phyloP scores from a whole-genome alignment of 129 eudicot genomes.

The Saussurea involucrata region DNA sequence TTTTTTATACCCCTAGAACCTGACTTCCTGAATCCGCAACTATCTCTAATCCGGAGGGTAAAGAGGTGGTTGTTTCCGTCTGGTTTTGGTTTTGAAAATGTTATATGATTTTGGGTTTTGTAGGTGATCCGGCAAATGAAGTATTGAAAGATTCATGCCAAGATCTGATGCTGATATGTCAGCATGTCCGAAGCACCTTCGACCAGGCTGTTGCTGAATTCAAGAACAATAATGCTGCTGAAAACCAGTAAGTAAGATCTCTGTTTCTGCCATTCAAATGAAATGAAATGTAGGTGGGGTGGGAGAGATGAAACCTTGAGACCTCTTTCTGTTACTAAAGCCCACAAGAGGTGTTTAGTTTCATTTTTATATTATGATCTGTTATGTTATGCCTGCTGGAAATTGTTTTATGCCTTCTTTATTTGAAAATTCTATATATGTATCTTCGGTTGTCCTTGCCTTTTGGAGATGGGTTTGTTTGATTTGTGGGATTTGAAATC shows the following conservation, averaged over 20 bases:
- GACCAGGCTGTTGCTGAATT: constrained; percentile 59
- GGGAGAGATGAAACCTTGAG: not conserved
- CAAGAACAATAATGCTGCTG: constrained; percentile 34
- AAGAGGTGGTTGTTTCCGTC: no score
- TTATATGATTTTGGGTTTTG: constrained; percentile 1
- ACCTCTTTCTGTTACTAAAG: not conserved
- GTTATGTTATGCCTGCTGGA: constrained; percentile 9
- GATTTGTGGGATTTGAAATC: no score
- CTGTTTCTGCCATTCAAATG: not conserved
- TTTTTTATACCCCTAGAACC: no score
- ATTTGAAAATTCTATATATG: not conserved
- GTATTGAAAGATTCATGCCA: constrained; percentile 85
- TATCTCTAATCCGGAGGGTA: no score
- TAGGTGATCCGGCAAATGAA: constrained; percentile 83
- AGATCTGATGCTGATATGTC: constrained; percentile 69
- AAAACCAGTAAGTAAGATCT: constrained; percentile 28
- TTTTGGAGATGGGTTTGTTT: no score
- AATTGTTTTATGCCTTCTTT: not conserved
- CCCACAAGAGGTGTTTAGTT: constrained; percentile 1
- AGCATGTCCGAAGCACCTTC: constrained; percentile 72
- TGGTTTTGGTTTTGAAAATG: not conserved
- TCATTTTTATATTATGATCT: not conserved
- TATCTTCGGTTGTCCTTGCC: not conserved
- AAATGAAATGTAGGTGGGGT: not conserved
- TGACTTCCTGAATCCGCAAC: not conserved